Conservation (phyloP, 805 yeast species). For the Hanseniaspora meyeri region DNA sequence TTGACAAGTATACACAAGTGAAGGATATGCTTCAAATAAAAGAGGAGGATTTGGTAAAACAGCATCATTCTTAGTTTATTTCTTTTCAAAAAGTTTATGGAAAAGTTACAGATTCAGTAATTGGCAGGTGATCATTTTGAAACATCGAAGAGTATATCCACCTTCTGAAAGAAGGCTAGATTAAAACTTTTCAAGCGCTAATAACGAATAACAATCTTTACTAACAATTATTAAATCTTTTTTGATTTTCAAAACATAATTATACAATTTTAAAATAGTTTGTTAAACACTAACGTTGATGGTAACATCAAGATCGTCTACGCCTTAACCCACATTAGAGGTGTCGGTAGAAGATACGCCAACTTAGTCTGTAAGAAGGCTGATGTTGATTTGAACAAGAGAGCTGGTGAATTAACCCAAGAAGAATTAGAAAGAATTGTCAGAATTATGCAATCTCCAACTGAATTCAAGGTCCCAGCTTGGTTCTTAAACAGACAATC, state of each 20-base stretch:
- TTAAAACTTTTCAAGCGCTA: too few relatives aligned
- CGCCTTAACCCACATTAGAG: conserved; percentile 99
- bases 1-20: too few relatives aligned
- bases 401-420: conserved; percentile 99
- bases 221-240: background rate
- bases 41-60: too few relatives aligned
- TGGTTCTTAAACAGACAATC: conserved; percentile 99
- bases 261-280: conserved; percentile 39
- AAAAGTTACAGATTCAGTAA: too few relatives aligned
- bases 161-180: too few relatives aligned
- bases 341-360: conserved; percentile 99
- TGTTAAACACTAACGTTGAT: conserved; percentile 99
- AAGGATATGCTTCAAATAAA: too few relatives aligned
- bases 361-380: conserved; percentile 99
- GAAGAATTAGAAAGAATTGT: conserved; percentile 99
- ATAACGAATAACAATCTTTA: background rate
- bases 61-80: too few relatives aligned
- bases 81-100: too few relatives aligned
- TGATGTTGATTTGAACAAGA: conserved; percentile 93
- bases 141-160: too few relatives aligned
- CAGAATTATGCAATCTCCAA: conserved; percentile 99
- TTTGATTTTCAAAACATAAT: background rate
- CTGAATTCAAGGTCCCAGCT: conserved; percentile 97
- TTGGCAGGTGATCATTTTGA: too few relatives aligned
- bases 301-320: conserved; percentile 99